Conservation (phyloP, 805 yeast genomes). For the Cyberlindnera maclurae region DNA sequence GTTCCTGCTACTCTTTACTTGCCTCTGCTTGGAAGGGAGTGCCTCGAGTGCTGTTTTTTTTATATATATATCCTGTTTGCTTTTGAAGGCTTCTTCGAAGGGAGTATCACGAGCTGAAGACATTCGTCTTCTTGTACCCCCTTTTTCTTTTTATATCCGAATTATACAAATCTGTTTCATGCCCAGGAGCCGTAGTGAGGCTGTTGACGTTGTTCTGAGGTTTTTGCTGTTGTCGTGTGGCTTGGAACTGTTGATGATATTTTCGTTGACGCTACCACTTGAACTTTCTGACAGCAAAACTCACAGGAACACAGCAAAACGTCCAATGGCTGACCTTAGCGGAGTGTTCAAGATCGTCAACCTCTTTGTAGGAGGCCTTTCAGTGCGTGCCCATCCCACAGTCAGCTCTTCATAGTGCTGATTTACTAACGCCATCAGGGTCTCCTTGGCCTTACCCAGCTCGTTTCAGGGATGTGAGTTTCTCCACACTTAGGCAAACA, state of each 20-base stretch:
- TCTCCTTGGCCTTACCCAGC: slow-evolving; percentile 21
- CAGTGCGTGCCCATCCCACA: slow-evolving; percentile 12
- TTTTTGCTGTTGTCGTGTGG: too few species aligned
- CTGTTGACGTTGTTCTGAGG: background rate
- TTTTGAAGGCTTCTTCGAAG: background rate
- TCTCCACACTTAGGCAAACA: slow-evolving; percentile 12
- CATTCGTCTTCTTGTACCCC: background rate
- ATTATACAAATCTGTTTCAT: background rate
- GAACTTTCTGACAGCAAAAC: background rate
- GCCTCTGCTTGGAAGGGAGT: too few species aligned
- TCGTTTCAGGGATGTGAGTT: slow-evolving; percentile 35
- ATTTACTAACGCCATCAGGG: slow-evolving; percentile 8
- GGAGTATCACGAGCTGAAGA: background rate
- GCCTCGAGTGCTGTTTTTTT: too few species aligned
- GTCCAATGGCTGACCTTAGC: slow-evolving; percentile 20
- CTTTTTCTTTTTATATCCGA: background rate
- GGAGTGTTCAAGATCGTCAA: slow-evolving; percentile 36
- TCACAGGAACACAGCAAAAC: background rate
- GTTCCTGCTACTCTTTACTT: too few species aligned
- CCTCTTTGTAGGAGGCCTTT: slow-evolving; percentile 41
- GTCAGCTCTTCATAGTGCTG: background rate
- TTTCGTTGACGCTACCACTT: too few species aligned
- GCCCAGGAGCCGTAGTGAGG: background rate
- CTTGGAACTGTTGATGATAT: too few species aligned
- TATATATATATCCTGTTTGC: too few species aligned